Percentiles rank a stretch among this genome's conserved stretches.
Conservation (phyloP, 495 filamentous ascomycete species). For the Penicillium antarcticum region DNA sequence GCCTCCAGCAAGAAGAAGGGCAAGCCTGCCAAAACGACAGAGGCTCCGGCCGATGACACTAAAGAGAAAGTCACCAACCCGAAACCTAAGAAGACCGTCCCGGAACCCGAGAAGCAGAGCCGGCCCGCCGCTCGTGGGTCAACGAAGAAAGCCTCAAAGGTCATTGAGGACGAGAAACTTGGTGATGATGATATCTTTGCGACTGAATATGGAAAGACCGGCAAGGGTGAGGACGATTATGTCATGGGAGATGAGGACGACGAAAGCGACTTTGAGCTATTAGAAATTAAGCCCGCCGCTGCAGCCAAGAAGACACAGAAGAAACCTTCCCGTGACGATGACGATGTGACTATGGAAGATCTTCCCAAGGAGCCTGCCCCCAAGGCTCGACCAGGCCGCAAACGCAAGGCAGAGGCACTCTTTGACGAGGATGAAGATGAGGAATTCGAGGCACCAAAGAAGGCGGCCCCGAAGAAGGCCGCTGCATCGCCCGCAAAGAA, state of each 20-base stretch:
- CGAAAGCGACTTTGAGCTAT: constrained; percentile 42
- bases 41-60: constrained; percentile 16
- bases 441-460: constrained; percentile 34
- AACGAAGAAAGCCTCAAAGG: constrained; percentile 28
- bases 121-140: constrained; percentile 22
- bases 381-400: constrained; percentile 41
- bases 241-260: constrained; percentile 62
- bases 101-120: constrained; percentile 25
- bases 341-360: constrained; percentile 50
- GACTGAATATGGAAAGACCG: constrained; percentile 55
- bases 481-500: constrained; percentile 53
- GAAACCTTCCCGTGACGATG: constrained; percentile 41
- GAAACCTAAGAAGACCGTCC: constrained; percentile 22
- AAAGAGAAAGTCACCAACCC: constrained; percentile 25
- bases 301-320: constrained; percentile 31
- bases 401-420: constrained; percentile 57
- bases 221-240: constrained; percentile 67
- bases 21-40: constrained; percentile 30
- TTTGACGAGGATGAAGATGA: constrained; percentile 38
- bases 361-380: constrained; percentile 27
- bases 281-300: constrained; percentile 35
- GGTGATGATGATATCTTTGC: constrained; percentile 73
- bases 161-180: constrained; percentile 59
- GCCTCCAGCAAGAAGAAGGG: constrained; percentile 54
- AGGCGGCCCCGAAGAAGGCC: constrained; percentile 25